A percentile compares a stretch with the other conserved stretches of the same genome.
phyloP scores from a whole-genome alignment of 225 moss, liverwort and hornwort genomes.

The Marchantia paleacea region DNA sequence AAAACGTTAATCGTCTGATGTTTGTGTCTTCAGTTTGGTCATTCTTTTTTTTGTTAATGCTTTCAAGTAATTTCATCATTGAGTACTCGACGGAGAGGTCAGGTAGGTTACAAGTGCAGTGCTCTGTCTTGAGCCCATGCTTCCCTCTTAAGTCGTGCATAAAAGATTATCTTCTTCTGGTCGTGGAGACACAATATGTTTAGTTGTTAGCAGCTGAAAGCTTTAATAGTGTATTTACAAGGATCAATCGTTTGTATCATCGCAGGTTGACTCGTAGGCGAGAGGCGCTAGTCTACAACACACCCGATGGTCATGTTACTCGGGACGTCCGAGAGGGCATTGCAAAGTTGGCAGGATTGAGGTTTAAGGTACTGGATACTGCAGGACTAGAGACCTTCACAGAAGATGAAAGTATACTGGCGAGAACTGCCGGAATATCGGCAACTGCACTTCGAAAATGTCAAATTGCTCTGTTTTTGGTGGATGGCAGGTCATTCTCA shows the following conservation, averaged over 20 bases:
- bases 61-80: too few species aligned
- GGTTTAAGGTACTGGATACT: conserved; percentile 82
- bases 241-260: neutral
- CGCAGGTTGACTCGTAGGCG: conserved; percentile 76
- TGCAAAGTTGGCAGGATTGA: conserved; percentile 79
- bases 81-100: too few species aligned
- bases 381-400: conserved; percentile 81
- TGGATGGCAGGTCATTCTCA: conserved; percentile 75
- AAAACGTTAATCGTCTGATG: too few species aligned
- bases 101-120: too few species aligned
- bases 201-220: too few species aligned
- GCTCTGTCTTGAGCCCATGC: too few species aligned
- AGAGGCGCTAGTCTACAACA: conserved; percentile 90
- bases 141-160: too few species aligned
- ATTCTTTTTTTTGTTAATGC: too few species aligned
- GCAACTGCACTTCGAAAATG: conserved; percentile 67
- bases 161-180: too few species aligned
- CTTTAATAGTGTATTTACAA: neutral
- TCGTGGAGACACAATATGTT: too few species aligned
- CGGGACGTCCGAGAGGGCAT: conserved; percentile 93
- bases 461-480: conserved; percentile 89
- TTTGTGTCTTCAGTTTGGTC: too few species aligned
- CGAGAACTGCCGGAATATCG: conserved; percentile 85
- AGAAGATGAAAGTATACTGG: conserved; percentile 60
- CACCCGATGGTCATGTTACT: conserved; percentile 89